Evolutionary conservation across 129 eudicot genomes (phyloP), one percentile per base, ranked within the genome.

Genomic region (Tagetes patula): DNA sequence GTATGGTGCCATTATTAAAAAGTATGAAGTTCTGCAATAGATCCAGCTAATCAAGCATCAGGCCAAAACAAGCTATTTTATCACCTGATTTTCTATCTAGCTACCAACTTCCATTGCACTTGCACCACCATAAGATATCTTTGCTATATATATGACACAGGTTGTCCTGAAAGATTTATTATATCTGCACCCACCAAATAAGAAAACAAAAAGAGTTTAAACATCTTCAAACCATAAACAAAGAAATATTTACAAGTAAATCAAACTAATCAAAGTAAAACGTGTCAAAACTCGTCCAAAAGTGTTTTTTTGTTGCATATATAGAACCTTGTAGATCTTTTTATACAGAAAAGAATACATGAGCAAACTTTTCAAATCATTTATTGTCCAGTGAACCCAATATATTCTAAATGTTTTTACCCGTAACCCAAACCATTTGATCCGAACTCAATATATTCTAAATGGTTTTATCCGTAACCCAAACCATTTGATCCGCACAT

Each of bases 71-170:
- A 42, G 70, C 38, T 4, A 42, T 76, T 76, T 62, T 36, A 11
- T 39, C 69, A 76, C 80, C 80, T 72, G 77, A 65, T 41, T 60
- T 77, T 68, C 75, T 58, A 20, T 58, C 75, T 68, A 69, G 70
- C 81, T 69, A 46, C 43, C 70, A 69, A 43, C 78, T 79, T 72
- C 72, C 78, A 72, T 72, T 36, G 73, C 78, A 78, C 52, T 72
- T 36, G 73, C 78, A 78, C 62, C 77, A 63, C 69, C 73, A 63
- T 61, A 48, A 65, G 68, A 38, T 62, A 49, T 58, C 74, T 67
- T 41, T 36, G 66, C 66, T 60, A 34, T 78, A 50, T 73, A 65
- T 75, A 75, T 79, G 45, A 63, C 32, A 77, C 82, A 65, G 38
- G 5, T 54, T 79, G 63, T 79, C 82, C 32, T 43, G 69, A 65